These are phyloP conservation scores for Ophiostoma quercus DNA, from an alignment of 2,329 filamentous ascomycete species.

Conservation along the genomic window DNA sequence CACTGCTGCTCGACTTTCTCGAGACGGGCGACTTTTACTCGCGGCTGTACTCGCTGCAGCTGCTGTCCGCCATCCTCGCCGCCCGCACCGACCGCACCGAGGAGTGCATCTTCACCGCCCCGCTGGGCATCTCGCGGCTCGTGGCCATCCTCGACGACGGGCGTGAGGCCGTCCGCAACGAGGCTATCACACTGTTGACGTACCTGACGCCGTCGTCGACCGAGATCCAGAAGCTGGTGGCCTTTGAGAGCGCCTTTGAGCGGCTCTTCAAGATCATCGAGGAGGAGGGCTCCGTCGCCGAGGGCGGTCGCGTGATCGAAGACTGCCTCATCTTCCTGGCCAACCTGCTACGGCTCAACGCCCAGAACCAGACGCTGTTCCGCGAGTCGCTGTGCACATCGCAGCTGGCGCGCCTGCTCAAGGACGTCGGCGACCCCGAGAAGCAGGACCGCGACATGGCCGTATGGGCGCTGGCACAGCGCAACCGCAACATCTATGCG, in stretches of 20 bases:
- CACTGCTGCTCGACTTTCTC: slow-evolving; percentile 79
- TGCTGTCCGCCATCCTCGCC: slow-evolving; percentile 78
- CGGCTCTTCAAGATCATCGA: slow-evolving; percentile 77
- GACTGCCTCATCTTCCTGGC: slow-evolving; percentile 88
- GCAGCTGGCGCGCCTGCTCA: slow-evolving; percentile 64
- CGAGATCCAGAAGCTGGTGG: slow-evolving; percentile 91
- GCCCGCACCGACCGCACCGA: slow-evolving; percentile 88
- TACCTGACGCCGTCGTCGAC: slow-evolving; percentile 79
- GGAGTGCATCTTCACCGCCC: slow-evolving; percentile 86
- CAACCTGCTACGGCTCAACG: slow-evolving; percentile 80
- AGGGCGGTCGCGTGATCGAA: slow-evolving; percentile 83
- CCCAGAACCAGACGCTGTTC: slow-evolving; percentile 90
- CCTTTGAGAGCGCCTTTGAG: slow-evolving; percentile 91
- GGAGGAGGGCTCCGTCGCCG: slow-evolving; percentile 70
- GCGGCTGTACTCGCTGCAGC: slow-evolving; percentile 81
- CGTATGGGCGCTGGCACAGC: slow-evolving; percentile 69
- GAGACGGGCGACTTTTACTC: slow-evolving; percentile 86
- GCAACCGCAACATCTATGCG: slow-evolving; percentile 88
- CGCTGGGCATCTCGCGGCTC: slow-evolving; percentile 78
- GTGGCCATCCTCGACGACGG: slow-evolving; percentile 79
- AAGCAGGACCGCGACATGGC: slow-evolving; percentile 54
- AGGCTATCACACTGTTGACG: slow-evolving; percentile 79
- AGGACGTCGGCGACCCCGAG: slow-evolving; percentile 38
- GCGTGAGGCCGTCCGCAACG: slow-evolving; percentile 81
- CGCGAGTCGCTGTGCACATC: slow-evolving; percentile 80